Conservation (phyloP, 345 rosid species). For the Hypericum androsaemum region DNA sequence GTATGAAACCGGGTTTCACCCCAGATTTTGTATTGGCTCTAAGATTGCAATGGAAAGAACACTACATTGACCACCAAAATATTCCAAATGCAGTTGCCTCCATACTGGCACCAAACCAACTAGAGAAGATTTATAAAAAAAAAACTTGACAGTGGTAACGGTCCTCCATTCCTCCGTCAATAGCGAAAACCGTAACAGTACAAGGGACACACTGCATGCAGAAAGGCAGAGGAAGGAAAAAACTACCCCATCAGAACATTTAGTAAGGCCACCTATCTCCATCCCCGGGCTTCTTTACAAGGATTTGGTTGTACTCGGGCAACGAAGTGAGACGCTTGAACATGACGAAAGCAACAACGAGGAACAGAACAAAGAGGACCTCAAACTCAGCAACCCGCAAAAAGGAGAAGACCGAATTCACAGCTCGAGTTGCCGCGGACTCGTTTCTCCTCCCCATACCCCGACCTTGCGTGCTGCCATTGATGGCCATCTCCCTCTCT, state of each 20-base stretch:
- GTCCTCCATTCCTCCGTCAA: no score
- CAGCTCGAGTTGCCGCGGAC: slow-evolving; percentile 31
- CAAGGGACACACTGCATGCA: no score
- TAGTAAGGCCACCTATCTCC: slow-evolving; percentile 38
- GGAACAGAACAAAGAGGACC: slow-evolving; percentile 52
- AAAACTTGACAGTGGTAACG: no score
- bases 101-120: no score
- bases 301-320: slow-evolving; percentile 47
- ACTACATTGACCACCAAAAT: no score
- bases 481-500: background rate
- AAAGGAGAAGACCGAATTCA: slow-evolving; percentile 29
- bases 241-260: background rate
- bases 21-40: no score
- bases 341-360: slow-evolving; percentile 43
- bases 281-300: slow-evolving; percentile 60
- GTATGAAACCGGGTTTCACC: no score
- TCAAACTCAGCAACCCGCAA: slow-evolving; percentile 49
- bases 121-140: no score
- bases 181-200: no score
- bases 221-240: no score
- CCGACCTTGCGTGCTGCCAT: slow-evolving; percentile 16
- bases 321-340: slow-evolving; percentile 55
- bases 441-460: slow-evolving; percentile 25
- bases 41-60: no score
- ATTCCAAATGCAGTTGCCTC: no score